phyloP scores from a whole-genome alignment of 202 grass and related monocot species.

The Tripidium arundinaceum region DNA sequence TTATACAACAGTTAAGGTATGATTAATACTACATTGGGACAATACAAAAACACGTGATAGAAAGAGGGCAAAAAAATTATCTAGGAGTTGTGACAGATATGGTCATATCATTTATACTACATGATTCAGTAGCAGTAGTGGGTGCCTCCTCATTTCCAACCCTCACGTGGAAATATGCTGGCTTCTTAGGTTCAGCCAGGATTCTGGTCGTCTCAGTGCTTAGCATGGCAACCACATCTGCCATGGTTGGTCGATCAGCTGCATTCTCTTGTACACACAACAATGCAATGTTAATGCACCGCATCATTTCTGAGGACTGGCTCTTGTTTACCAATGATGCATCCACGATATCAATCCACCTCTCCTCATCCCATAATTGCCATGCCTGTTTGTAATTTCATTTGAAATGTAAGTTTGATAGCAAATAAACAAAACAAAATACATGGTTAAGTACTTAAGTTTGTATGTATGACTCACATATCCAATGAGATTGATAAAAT shows the following conservation, averaged over 20 bases:
- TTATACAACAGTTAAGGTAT: neutral
- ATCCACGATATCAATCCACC: slow-evolving; percentile 45
- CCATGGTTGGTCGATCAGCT: slow-evolving; percentile 45
- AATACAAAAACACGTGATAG: neutral
- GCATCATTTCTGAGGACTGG: neutral
- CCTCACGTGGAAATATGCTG: slow-evolving; percentile 49
- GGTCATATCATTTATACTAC: slow-evolving; percentile 27
- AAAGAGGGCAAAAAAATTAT: neutral
- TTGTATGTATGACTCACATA: slow-evolving; percentile 29
- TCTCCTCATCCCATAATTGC: slow-evolving; percentile 43
- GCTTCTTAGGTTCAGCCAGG: slow-evolving; percentile 43
- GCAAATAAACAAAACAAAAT: neutral
- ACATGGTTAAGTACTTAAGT: neutral
- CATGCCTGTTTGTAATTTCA: slow-evolving; percentile 37
- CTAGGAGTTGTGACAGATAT: neutral
- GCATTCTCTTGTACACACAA: slow-evolving; percentile 51
- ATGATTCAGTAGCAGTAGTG: neutral
- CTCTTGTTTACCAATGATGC: slow-evolving; percentile 18
- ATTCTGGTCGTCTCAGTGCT: slow-evolving; percentile 25
- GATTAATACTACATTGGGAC: neutral
- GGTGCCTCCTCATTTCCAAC: neutral
- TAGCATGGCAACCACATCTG: slow-evolving; percentile 47
- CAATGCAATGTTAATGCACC: slow-evolving; percentile 38
- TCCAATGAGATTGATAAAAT: slow-evolving; percentile 53
- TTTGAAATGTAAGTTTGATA: neutral